These are phyloP conservation scores for Fragaria ananassa DNA, from an alignment of 306 rosid species.

Conservation along the genomic window DNA sequence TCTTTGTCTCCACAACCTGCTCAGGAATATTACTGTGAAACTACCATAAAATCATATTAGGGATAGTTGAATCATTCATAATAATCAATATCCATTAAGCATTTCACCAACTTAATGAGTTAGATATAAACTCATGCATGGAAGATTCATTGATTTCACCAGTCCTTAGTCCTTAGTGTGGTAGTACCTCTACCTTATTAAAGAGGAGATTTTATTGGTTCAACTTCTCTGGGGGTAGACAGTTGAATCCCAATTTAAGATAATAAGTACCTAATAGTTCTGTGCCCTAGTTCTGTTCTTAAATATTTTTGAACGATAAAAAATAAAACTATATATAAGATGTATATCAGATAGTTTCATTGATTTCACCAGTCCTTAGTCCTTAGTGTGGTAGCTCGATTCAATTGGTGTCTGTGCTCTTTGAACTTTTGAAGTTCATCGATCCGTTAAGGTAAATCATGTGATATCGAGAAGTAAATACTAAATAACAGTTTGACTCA, in stretches of 20 bases:
- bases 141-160: slow-evolving; percentile 4
- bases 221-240: slow-evolving; percentile 14
- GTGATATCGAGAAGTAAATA: neutral
- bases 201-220: slow-evolving; percentile 14
- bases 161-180: slow-evolving; percentile 14
- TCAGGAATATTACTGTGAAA: too few species aligned
- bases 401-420: neutral
- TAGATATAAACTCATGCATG: neutral
- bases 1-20: too few species aligned
- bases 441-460: slow-evolving; percentile 3
- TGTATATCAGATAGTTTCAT: neutral
- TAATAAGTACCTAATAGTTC: slow-evolving; percentile 12
- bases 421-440: neutral
- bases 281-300: slow-evolving; percentile 2
- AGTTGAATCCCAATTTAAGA: slow-evolving; percentile 13
- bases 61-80: neutral
- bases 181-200: slow-evolving; percentile 17
- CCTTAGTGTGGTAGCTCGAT: neutral
- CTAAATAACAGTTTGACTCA: neutral
- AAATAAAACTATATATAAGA: neutral
- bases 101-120: neutral
- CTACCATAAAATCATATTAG: neutral
- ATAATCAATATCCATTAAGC: neutral
- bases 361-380: too few species aligned
- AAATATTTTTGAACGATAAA: neutral